Evolutionary conservation across 441 rosid genomes (phyloP).

Genomic region (Erysimum cheiri): DNA sequence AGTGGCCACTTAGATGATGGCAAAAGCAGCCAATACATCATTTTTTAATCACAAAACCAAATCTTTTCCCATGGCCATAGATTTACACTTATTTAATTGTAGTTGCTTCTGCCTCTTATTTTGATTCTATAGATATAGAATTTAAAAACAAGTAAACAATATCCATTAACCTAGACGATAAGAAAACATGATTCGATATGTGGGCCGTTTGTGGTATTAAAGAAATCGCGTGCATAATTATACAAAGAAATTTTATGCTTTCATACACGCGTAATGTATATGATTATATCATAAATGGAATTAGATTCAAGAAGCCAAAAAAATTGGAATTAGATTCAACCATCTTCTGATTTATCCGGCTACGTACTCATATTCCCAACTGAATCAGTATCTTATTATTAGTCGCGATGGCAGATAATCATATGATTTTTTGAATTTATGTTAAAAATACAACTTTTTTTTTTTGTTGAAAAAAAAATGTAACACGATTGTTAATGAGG

Average conservation of each 20-base stretch:
- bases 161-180: conserved; percentile 39
- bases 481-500: background rate
- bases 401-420: background rate
- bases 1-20: conserved; percentile 45
- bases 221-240: background rate
- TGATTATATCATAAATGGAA: conserved; percentile 21
- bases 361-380: conserved; percentile 10
- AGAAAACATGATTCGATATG: conserved; percentile 46
- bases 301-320: conserved; percentile 36
- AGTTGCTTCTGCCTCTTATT: conserved; percentile 34
- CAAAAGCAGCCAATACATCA: conserved; percentile 36
- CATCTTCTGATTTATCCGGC: conserved; percentile 4
- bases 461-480: background rate
- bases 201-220: conserved; percentile 33
- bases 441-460: background rate
- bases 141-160: background rate
- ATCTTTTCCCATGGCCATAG: conserved; percentile 33
- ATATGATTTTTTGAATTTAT: background rate
- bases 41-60: conserved; percentile 32
- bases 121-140: conserved; percentile 2
- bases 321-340: conserved; percentile 30
- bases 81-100: conserved; percentile 28
- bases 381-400: background rate
- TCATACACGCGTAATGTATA: conserved; percentile 10
- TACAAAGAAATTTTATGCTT: conserved; percentile 30